These are phyloP conservation scores for Exophiala lecanii-corni DNA, from an alignment of 2,329 filamentous ascomycete species.

Conservation along the genomic window DNA sequence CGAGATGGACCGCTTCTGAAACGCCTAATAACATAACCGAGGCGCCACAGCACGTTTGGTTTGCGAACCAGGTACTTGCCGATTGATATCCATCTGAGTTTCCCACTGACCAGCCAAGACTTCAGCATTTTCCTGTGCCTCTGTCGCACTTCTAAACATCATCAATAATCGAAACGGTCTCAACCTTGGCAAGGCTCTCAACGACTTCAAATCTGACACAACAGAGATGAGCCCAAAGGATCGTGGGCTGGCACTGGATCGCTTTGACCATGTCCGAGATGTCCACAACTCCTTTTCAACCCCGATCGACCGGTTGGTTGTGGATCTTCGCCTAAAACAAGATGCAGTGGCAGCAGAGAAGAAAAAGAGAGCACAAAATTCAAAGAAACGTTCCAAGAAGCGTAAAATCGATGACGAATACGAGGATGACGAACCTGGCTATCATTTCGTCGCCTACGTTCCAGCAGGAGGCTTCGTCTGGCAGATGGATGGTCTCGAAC, in stretches of 20 bases:
- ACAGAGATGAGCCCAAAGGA: slow-evolving; percentile 63
- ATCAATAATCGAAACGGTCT: slow-evolving; percentile 73
- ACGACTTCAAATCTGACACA: slow-evolving; percentile 69
- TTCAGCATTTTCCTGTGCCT: slow-evolving; percentile 79
- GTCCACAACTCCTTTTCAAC: slow-evolving; percentile 86
- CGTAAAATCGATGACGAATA: slow-evolving; percentile 39
- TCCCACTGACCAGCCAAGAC: slow-evolving; percentile 49
- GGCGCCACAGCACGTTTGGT: slow-evolving; percentile 72
- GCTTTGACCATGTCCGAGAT: slow-evolving; percentile 69
- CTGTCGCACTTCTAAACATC: slow-evolving; percentile 88
- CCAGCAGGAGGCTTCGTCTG: slow-evolving; percentile 70
- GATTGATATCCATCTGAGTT: neutral
- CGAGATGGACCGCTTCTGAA: slow-evolving; percentile 63
- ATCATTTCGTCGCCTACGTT: slow-evolving; percentile 88
- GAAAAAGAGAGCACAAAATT: slow-evolving; percentile 32
- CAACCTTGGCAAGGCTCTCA: slow-evolving; percentile 65
- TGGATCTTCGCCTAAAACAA: slow-evolving; percentile 46
- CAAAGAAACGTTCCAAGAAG: slow-evolving; percentile 29
- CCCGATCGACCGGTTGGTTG: slow-evolving; percentile 34
- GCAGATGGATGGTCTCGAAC: slow-evolving; percentile 81
- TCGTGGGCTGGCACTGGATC: slow-evolving; percentile 70
- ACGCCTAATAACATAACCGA: slow-evolving; percentile 47
- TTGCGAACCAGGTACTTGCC: slow-evolving; percentile 73
- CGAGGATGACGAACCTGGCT: slow-evolving; percentile 58
- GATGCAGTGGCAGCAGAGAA: slow-evolving; percentile 38